Evolutionary conservation across 768 basidiomycete species (phyloP).

Genomic region (Tulasnella sp.): DNA sequence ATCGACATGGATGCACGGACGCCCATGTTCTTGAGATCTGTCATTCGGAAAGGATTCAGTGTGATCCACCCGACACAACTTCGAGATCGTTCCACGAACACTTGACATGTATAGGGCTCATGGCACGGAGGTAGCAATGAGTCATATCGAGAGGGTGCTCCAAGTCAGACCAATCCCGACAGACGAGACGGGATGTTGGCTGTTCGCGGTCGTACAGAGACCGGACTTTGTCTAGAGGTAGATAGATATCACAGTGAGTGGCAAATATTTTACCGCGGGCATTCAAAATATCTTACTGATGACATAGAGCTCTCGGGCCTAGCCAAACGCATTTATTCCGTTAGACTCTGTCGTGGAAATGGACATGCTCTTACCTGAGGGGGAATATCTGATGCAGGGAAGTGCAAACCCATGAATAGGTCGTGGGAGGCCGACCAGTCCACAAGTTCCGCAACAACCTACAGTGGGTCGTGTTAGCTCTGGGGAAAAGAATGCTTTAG

Average conservation of each 20-base stretch:
- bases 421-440: conserved; percentile 68
- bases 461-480: background rate
- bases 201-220: conserved; percentile 63
- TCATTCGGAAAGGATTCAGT: background rate
- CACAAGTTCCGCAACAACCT: conserved; percentile 61
- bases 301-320: conserved; percentile 57
- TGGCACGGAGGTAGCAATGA: conserved; percentile 70
- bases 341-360: background rate
- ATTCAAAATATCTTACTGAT: conserved; percentile 35
- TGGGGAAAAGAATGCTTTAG: background rate
- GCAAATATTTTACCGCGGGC: no score
- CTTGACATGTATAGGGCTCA: conserved; percentile 78
- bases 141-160: conserved; percentile 69
- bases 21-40: conserved; percentile 70
- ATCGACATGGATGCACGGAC: conserved; percentile 81
- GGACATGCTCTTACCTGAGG: conserved; percentile 36
- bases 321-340: background rate
- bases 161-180: conserved; percentile 49
- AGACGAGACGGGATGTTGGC: conserved; percentile 61
- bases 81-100: conserved; percentile 32
- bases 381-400: conserved; percentile 59
- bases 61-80: background rate
- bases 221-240: conserved; percentile 57
- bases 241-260: background rate
- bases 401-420: conserved; percentile 59